A percentile compares a stretch with the other conserved stretches of the same genome.
Evolutionary conservation across 371 early-diverging fungal genomes (phyloP).

Genomic region (Circinella minor): DNA sequence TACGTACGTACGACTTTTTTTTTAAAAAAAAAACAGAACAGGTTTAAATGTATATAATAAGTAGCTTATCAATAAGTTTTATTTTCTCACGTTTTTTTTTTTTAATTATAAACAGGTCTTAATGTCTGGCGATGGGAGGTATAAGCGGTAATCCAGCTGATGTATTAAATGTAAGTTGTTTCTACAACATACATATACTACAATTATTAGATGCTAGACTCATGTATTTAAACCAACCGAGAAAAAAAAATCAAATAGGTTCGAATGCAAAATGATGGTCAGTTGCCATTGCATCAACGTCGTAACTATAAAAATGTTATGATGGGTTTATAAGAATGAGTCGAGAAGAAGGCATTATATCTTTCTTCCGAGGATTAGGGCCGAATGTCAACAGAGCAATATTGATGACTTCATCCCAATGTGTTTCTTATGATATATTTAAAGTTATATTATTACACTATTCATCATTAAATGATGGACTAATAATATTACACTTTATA

Average conservation of each 20-base stretch:
- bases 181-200: too few species aligned
- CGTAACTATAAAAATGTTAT: constrained; percentile 68
- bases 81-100: neutral
- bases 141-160: constrained; percentile 75
- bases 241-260: constrained; percentile 13
- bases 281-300: constrained; percentile 58
- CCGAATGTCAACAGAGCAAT: constrained; percentile 69
- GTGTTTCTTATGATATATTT: constrained; percentile 62
- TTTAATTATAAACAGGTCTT: neutral
- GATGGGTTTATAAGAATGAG: constrained; percentile 61
- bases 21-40: too few species aligned
- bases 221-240: too few species aligned
- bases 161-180: constrained; percentile 53
- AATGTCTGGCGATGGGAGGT: constrained; percentile 66
- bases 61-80: too few species aligned
- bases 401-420: constrained; percentile 67
- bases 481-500: constrained; percentile 67
- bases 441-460: constrained; percentile 55
- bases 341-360: constrained; percentile 56
- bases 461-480: constrained; percentile 51
- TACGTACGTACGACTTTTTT: too few species aligned
- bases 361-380: constrained; percentile 62
- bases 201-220: too few species aligned
- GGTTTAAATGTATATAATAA: too few species aligned
- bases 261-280: constrained; percentile 73